These are phyloP conservation scores for Blastobotrys chiropterorum DNA, from an alignment of 805 yeast species.

Conservation along the genomic window DNA sequence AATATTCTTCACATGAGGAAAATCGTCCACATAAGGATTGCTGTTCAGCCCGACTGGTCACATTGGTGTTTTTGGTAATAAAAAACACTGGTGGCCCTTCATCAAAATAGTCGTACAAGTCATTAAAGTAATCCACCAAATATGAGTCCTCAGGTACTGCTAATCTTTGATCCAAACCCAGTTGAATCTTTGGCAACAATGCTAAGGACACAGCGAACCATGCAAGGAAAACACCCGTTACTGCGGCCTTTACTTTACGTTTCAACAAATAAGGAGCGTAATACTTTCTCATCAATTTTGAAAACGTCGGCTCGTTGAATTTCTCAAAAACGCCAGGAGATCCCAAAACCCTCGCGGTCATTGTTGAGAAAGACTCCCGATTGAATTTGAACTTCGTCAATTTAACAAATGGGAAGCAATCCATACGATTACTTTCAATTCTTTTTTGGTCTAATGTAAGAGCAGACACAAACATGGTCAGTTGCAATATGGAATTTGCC, in stretches of 20 bases:
- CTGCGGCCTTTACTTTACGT: conserved; percentile 37
- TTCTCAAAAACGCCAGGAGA: conserved; percentile 20
- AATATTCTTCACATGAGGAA: conserved; percentile 72
- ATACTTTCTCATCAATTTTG: conserved; percentile 37
- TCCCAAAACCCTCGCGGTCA: conserved; percentile 15
- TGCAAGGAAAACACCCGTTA: conserved; percentile 49
- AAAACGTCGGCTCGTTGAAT: conserved; percentile 31
- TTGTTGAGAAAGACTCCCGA: conserved; percentile 12
- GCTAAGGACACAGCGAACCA: conserved; percentile 67
- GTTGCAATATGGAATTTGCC: conserved; percentile 68
- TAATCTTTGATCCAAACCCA: conserved; percentile 84
- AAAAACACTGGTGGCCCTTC: conserved; percentile 92
- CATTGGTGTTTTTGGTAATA: conserved; percentile 63
- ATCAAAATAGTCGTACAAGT: conserved; percentile 63
- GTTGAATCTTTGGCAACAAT: conserved; percentile 57
- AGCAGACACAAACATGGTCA: conserved; percentile 74
- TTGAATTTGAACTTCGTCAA: conserved; percentile 11
- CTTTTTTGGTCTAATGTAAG: conserved; percentile 62
- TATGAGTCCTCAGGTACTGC: conserved; percentile 85
- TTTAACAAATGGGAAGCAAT: conserved; percentile 53
- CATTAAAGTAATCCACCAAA: conserved; percentile 71
- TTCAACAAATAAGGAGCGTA: conserved; percentile 59
- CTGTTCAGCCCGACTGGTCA: conserved; percentile 57
- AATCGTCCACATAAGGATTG: conserved; percentile 81
- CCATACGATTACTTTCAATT: conserved; percentile 52